These are phyloP conservation scores for Penicillium angulare DNA, from an alignment of 495 filamentous ascomycete genomes.

Conservation along the genomic window DNA sequence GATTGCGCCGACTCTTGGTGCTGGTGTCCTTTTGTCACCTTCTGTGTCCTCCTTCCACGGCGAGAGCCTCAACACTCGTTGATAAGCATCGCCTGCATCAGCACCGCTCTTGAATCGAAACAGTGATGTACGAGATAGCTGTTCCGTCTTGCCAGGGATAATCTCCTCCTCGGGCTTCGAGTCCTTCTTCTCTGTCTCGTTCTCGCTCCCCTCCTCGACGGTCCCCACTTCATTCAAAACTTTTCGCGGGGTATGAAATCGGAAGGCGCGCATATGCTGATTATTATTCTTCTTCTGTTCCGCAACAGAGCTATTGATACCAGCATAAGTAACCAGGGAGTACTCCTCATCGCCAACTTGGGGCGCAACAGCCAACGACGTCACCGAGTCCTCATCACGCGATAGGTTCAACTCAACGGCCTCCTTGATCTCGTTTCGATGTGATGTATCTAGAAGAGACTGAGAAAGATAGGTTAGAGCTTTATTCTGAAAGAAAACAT, in stretches of 20 bases:
- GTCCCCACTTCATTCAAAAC: constrained; percentile 6
- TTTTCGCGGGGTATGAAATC: constrained; percentile 50
- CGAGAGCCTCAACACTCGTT: constrained; percentile 72
- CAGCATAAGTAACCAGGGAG: constrained; percentile 67
- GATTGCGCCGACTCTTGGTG: constrained; percentile 64
- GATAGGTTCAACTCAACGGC: constrained; percentile 77
- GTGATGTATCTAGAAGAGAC: constrained; percentile 67
- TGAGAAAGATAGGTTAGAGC: constrained; percentile 23
- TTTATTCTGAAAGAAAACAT: background rate
- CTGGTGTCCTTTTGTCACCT: constrained; percentile 14
- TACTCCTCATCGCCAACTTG: constrained; percentile 44
- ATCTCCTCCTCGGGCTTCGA: constrained; percentile 21
- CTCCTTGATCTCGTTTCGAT: constrained; percentile 60
- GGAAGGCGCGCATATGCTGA: constrained; percentile 82
- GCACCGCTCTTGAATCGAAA: constrained; percentile 54
- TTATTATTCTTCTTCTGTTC: constrained; percentile 77
- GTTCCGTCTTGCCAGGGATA: constrained; percentile 44
- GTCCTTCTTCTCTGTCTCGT: constrained; percentile 27
- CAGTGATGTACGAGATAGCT: constrained; percentile 57
- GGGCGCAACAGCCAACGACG: constrained; percentile 66
- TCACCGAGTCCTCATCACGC: constrained; percentile 88
- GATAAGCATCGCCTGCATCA: constrained; percentile 64
- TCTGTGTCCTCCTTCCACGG: constrained; percentile 48
- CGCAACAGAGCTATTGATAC: constrained; percentile 78
- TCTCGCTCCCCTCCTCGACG: constrained; percentile 14